Base-by-base conservation (phyloP, 306 rosid genomes). In the Prunus salicina region DNA sequence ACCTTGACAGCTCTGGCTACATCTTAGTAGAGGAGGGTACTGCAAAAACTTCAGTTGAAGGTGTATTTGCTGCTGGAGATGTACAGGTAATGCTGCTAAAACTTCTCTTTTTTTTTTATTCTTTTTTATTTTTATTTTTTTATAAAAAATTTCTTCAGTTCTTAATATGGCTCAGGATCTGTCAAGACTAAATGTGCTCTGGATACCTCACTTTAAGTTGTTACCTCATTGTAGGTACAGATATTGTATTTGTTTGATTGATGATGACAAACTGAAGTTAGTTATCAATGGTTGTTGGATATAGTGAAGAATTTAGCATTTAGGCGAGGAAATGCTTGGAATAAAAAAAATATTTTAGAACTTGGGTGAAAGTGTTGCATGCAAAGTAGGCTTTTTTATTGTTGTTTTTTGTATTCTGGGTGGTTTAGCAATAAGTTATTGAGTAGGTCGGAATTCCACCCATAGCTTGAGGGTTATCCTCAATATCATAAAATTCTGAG, bases 11-110 rank as follows among this genome's bases (percentile, higher is more conserved):
- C 61, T 76, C 91, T 64, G 95, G 98, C 80, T 92, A 94, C 52
- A 79, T 92, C 71, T 30, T 84, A 69, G 97, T 94, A 79, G 61
- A 88, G 78, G 97, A 94, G 83, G 91, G 90, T 32, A 81, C 83
- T 73, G 87, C 97, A 66, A 87, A 82, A 75, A 91, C 98, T 75
- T 93, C 96, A 64, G 91, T 87, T 62, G 95, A 91, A 78, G 97
- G 98, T 72, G 91, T 93, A 64, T 93, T 89, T 81, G 97, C 98
- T 20, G 98, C 98, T 64, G 98, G 98, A 79, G 98, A 93, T 81
- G 93, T 93, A 79, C 98, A 93, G 97, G 98, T 93, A 88, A 85
- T 85, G 45, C 43, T 58, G 27, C 64, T 75, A 61, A 38, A 52
- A 24, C 46, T 51, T 45, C 20, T 49, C 61, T 15, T 27, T 52